These are phyloP conservation scores for Peronospora farinosa DNA, from an alignment of 352 stramenopile species.

Conservation along the genomic window DNA sequence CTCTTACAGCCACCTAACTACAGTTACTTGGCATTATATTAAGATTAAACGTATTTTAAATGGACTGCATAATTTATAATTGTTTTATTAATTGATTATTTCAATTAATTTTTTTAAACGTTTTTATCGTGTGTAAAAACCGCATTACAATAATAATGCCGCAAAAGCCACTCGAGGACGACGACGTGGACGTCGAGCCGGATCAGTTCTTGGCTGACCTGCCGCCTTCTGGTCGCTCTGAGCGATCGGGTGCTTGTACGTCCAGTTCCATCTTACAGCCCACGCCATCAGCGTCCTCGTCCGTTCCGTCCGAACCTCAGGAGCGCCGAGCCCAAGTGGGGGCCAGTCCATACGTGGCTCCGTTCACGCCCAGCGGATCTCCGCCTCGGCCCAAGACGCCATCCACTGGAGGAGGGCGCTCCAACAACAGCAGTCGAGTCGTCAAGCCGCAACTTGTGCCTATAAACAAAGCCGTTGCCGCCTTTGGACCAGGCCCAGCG, in stretches of 20 bases:
- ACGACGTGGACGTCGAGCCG: constrained; percentile 20
- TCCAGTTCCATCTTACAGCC: constrained; percentile 11
- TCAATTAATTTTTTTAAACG: neutral
- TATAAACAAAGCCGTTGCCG: constrained; percentile 22
- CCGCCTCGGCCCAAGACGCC: constrained; percentile 51
- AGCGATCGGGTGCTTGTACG: neutral
- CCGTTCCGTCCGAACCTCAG: constrained; percentile 26
- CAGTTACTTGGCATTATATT: no score
- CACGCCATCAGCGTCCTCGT: constrained; percentile 13
- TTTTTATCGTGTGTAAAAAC: neutral
- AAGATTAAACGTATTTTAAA: no score
- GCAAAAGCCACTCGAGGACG: constrained; percentile 19
- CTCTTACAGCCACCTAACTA: no score
- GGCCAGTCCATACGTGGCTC: constrained; percentile 55
- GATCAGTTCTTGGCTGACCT: constrained; percentile 29
- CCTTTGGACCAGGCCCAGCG: constrained; percentile 21
- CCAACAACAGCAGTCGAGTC: constrained; percentile 2
- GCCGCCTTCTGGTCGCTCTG: constrained; percentile 10
- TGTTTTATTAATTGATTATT: neutral
- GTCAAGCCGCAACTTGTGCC: constrained; percentile 56
- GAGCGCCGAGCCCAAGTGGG: constrained; percentile 57
- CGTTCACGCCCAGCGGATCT: constrained; percentile 64
- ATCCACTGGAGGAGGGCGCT: constrained; percentile 23
- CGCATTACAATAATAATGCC: constrained; percentile 9
- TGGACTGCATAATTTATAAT: neutral